Percentiles rank a stretch among this genome's conserved stretches.
Conservation (phyloP, 2,329 filamentous ascomycete genomes). For the Penicillium sp. region DNA sequence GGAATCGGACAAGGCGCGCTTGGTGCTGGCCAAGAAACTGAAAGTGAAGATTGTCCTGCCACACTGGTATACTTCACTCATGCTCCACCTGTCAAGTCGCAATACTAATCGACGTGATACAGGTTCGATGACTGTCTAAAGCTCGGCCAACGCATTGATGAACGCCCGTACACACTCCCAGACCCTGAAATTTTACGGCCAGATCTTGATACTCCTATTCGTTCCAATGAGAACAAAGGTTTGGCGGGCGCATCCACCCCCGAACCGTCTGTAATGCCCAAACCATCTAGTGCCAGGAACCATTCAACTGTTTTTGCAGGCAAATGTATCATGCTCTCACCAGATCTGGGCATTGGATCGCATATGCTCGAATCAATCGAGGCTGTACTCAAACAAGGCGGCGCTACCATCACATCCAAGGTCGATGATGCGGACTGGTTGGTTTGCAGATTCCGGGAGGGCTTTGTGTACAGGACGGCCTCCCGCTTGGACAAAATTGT, state of each 20-base stretch:
- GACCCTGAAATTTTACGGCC: slow-evolving; percentile 78
- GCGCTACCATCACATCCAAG: slow-evolving; percentile 67
- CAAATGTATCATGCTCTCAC: slow-evolving; percentile 75
- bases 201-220: slow-evolving; percentile 59
- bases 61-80: slow-evolving; percentile 69
- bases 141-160: slow-evolving; percentile 86
- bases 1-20: slow-evolving; percentile 67
- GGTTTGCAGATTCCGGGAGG: slow-evolving; percentile 85
- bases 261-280: slow-evolving; percentile 48
- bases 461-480: slow-evolving; percentile 74
- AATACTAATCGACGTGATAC: slow-evolving; percentile 25
- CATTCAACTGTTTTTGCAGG: slow-evolving; percentile 74
- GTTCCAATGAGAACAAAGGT: slow-evolving; percentile 61
- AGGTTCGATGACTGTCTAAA: slow-evolving; percentile 98
- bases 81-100: neutral
- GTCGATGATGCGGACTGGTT: slow-evolving; percentile 78
- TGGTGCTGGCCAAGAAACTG: slow-evolving; percentile 66
- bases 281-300: slow-evolving; percentile 40
- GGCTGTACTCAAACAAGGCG: slow-evolving; percentile 71
- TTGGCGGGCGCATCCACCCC: slow-evolving; percentile 69
- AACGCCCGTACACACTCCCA: slow-evolving; percentile 81
- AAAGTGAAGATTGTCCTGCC: slow-evolving; percentile 84
- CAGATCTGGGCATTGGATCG: slow-evolving; percentile 71
- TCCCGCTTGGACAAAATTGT: slow-evolving; percentile 79
- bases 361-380: slow-evolving; percentile 70